phyloP scores from a whole-genome alignment of 345 rosid genomes.

The Kernera saxatilis region DNA sequence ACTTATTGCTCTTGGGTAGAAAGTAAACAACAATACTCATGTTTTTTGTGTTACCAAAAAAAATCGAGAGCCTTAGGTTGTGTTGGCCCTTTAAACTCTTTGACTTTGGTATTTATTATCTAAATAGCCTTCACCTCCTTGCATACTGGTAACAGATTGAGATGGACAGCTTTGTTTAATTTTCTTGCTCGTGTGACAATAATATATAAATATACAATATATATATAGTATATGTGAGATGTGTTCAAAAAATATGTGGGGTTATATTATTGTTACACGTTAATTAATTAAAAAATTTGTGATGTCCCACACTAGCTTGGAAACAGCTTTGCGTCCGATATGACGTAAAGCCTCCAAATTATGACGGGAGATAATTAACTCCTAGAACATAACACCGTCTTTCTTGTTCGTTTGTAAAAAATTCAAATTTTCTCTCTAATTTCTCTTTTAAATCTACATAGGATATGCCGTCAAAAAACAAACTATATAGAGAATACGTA shows the following conservation, averaged over 20 bases:
- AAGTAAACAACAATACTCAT: neutral
- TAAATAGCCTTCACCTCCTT: neutral
- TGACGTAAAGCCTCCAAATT: slow-evolving; percentile 24
- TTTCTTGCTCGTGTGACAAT: slow-evolving; percentile 10
- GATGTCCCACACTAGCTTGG: slow-evolving; percentile 13
- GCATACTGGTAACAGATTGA: neutral
- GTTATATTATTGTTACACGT: neutral
- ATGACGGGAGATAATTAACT: neutral
- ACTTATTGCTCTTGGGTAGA: neutral
- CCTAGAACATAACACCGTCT: slow-evolving; percentile 18
- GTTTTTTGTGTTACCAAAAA: neutral
- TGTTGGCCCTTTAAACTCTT: neutral
- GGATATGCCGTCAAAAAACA: neutral
- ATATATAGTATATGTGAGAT: too few species aligned
- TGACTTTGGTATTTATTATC: neutral
- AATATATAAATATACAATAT: neutral
- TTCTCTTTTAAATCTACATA: neutral
- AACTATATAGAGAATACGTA: too few species aligned
- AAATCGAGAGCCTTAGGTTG: neutral
- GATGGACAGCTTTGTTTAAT: neutral
- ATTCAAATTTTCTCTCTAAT: neutral
- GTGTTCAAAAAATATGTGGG: neutral
- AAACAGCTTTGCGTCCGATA: slow-evolving; percentile 21
- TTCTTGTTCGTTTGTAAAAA: neutral
- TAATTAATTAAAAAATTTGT: neutral